A percentile compares a stretch with the other conserved stretches of the same genome.
phyloP scores from a whole-genome alignment of 352 stramenopile species.

The Globisporangium canariense region DNA sequence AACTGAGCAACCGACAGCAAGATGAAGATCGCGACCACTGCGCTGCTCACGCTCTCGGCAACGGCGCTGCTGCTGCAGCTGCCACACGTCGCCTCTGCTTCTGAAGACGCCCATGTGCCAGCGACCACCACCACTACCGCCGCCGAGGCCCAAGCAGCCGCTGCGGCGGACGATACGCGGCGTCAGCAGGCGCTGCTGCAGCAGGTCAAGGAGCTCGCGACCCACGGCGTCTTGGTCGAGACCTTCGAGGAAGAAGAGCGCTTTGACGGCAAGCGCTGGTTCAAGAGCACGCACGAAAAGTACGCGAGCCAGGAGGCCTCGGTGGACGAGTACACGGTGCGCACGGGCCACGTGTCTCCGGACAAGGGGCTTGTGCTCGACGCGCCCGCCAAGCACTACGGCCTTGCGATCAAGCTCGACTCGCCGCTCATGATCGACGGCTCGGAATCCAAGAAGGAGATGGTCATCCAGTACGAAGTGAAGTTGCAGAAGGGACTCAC shows the following conservation, averaged over 20 bases:
- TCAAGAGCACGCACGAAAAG: slow-evolving; percentile 83
- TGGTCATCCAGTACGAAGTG: slow-evolving; percentile 95
- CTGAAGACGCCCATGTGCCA: neutral
- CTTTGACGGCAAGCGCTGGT: slow-evolving; percentile 69
- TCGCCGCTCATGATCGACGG: slow-evolving; percentile 64
- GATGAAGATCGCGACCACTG: slow-evolving; percentile 53
- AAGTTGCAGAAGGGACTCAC: slow-evolving; percentile 89
- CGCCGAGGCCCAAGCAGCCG: neutral
- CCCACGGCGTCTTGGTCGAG: slow-evolving; percentile 68
- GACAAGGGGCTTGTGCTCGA: slow-evolving; percentile 77
- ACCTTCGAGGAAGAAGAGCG: slow-evolving; percentile 64
- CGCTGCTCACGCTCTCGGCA: slow-evolving; percentile 37
- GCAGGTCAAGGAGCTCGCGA: slow-evolving; percentile 47
- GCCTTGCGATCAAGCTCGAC: slow-evolving; percentile 68
- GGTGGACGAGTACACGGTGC: slow-evolving; percentile 60
- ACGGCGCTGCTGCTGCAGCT: slow-evolving; percentile 38
- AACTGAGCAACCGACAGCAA: neutral
- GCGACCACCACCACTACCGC: neutral
- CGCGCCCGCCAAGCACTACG: slow-evolving; percentile 72
- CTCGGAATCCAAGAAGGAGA: slow-evolving; percentile 65
- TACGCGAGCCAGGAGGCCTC: slow-evolving; percentile 70
- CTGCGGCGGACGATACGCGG: slow-evolving; percentile 16
- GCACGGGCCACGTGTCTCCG: slow-evolving; percentile 45
- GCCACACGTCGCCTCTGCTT: slow-evolving; percentile 6
- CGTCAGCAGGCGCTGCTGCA: slow-evolving; percentile 31